A percentile compares a stretch with the other conserved stretches of the same genome.
Conservation (phyloP, 371 early-diverging fungal species). For the Apophysomyces sp. region DNA sequence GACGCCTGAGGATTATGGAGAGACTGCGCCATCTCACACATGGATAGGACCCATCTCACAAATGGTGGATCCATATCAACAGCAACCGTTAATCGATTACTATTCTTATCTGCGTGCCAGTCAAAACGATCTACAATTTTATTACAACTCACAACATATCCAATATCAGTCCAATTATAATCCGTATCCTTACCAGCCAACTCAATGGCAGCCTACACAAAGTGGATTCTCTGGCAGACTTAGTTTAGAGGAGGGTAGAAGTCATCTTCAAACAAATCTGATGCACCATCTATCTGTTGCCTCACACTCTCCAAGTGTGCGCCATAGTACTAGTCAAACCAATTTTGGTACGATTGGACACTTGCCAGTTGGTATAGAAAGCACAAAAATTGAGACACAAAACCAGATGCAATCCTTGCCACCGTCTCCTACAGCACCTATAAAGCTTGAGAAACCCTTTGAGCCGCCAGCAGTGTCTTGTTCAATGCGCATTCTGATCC, state of each 20-base stretch:
- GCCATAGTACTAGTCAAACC: neutral
- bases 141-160: neutral
- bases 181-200: neutral
- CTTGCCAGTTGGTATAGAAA: neutral
- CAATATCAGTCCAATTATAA: neutral
- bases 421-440: neutral
- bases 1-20: neutral
- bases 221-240: neutral
- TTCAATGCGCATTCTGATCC: neutral
- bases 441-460: neutral
- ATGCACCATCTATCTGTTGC: neutral
- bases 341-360: neutral
- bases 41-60: neutral
- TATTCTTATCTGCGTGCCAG: neutral
- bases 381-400: neutral
- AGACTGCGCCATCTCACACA: neutral
- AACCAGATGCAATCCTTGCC: neutral
- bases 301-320: neutral
- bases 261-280: neutral
- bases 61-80: neutral
- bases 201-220: neutral
- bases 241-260: neutral
- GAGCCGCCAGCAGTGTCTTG: neutral
- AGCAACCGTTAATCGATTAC: neutral
- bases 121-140: neutral